Evolutionary conservation across 2,329 filamentous ascomycete species (phyloP).

Genomic region (Fonsecaea monophora): DNA sequence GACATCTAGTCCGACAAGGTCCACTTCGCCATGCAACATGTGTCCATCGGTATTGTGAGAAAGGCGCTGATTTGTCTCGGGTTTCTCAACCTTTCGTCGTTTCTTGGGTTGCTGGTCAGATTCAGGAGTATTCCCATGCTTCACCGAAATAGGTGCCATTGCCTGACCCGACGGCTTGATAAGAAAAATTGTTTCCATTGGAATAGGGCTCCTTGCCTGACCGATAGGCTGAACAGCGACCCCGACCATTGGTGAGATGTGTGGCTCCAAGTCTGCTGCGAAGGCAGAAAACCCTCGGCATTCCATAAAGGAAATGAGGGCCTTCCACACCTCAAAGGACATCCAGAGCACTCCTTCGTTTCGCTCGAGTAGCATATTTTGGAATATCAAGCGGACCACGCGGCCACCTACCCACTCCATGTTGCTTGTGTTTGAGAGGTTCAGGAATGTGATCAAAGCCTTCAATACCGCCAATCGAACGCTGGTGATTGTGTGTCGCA

Average conservation of each 20-base stretch:
- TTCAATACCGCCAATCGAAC: conserved; percentile 92
- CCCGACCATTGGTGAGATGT: conserved; percentile 81
- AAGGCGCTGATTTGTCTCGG: conserved; percentile 71
- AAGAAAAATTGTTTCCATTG: conserved; percentile 89
- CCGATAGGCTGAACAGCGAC: conserved; percentile 90
- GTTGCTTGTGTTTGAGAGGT: conserved; percentile 78
- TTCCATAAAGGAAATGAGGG: conserved; percentile 50
- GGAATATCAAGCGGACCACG: conserved; percentile 86
- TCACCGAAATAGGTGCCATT: conserved; percentile 62
- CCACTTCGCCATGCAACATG: conserved; percentile 96
- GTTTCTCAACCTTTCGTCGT: conserved; percentile 82
- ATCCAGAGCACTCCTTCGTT: conserved; percentile 81
- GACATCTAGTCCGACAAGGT: conserved; percentile 87
- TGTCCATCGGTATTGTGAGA: conserved; percentile 96
- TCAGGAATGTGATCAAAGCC: conserved; percentile 89
- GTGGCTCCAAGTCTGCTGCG: conserved; percentile 73
- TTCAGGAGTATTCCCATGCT: conserved; percentile 52
- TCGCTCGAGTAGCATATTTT: conserved; percentile 92
- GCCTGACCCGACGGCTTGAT: conserved; percentile 90
- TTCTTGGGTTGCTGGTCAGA: conserved; percentile 55
- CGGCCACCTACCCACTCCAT: conserved; percentile 93
- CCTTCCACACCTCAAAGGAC: conserved; percentile 85
- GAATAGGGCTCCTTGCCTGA: conserved; percentile 85
- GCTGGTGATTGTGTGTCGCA: conserved; percentile 95
- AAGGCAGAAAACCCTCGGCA: conserved; percentile 69